Percentiles rank a stretch among this genome's conserved stretches.
phyloP scores from a whole-genome alignment of 305 asterid genomes.

The Solanum chacoense region DNA sequence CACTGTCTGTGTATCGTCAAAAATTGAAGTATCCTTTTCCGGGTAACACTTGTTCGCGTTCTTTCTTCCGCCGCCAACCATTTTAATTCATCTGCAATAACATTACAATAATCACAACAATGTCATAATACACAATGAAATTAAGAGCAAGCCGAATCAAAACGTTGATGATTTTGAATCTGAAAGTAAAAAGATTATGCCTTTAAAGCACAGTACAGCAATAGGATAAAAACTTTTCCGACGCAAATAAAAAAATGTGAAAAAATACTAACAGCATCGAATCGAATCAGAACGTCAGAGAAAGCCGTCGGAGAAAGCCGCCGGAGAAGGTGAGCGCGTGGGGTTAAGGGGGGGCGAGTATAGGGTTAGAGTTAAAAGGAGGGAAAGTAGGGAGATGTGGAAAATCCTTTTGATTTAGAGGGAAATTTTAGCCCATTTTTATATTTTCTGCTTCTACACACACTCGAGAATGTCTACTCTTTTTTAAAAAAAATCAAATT shows the following conservation, averaged over 20 bases:
- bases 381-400: constrained; percentile 10
- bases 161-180: neutral
- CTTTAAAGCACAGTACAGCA: neutral
- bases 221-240: neutral
- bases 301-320: neutral
- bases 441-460: neutral
- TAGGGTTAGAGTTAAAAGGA: constrained; percentile 22
- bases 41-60: constrained; percentile 9
- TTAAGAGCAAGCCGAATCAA: neutral
- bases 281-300: neutral
- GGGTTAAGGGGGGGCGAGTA: neutral
- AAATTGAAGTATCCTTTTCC: constrained; percentile 11
- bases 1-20: constrained; percentile 29
- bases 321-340: neutral
- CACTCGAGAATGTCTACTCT: neutral
- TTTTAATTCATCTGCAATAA: constrained; percentile 25
- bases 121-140: neutral
- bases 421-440: constrained; percentile 25
- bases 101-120: neutral
- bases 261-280: neutral
- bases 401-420: constrained; percentile 33
- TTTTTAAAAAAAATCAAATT: neutral
- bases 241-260: neutral
- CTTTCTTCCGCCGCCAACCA: constrained; percentile 25
- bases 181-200: neutral